Base-by-base conservation (phyloP, 495 filamentous ascomycete species). In the Stereocaulon alpinum region DNA sequence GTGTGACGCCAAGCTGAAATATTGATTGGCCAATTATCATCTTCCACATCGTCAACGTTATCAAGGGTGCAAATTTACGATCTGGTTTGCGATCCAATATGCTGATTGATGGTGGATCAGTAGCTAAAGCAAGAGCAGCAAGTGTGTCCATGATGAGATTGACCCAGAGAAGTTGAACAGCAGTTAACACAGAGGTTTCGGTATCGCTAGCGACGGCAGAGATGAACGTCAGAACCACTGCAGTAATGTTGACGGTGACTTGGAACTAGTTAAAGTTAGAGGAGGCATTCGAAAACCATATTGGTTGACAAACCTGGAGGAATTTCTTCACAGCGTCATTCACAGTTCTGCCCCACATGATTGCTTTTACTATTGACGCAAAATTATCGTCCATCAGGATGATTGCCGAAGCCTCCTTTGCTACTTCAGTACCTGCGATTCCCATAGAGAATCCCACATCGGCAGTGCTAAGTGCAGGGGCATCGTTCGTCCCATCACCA, bases 71-170 rank as follows among this genome's bases (percentile, higher is more conserved):
- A 9, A 85, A 85, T 68, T 89, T 91, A 5, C 82, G 81, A 64
- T 91, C 86, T 0, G 90, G 90, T 60, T 82, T 78, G 20, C 89
- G 85, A 63, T 89, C 69, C 20, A 95, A 77, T 52, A 94, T 80
- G 40, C 75, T 77, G 11, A 78, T 74, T 7, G 84, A 81, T 3
- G 90, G 88, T 6, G 86, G 84, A 69, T 95, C 90, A 1, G 89
- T 94, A 17, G 90, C 89, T 34, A 94, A 75, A n/a, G 89, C 90
- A 53, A 95, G 81, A n/a, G 90, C 89, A 4, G 89, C 90, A 65
- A 95, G 89, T n/a, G 89, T 93, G 66, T 95, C 90, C 89, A 94
- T 93, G 68, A 95, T 93, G 45, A 95, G 73, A 68, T 95, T 94
- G 43, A 95, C 86, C 89, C 89, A 95, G 29, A 95, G 79, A 48